Evolutionary conservation across 2,329 filamentous ascomycete species (phyloP).

Genomic region (Phyllosticta citriasiana): DNA sequence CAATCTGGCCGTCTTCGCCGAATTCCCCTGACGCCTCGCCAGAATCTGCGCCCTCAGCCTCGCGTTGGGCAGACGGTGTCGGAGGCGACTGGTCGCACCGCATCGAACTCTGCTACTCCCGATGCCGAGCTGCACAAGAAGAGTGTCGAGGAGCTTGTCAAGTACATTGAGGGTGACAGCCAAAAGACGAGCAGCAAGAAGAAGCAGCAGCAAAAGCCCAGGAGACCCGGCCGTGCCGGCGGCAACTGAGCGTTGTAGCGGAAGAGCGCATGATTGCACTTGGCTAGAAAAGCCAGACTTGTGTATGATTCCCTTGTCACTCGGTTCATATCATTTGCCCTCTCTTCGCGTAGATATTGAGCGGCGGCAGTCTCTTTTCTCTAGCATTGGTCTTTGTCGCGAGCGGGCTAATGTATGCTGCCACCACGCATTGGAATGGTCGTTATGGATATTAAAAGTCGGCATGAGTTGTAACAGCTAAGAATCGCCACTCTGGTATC

Average conservation of each 20-base stretch:
- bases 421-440: constrained; percentile 6
- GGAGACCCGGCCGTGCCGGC: constrained; percentile 8
- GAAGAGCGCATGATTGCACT: neutral
- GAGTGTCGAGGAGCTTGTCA: constrained; percentile 86
- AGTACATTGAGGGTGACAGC: constrained; percentile 72
- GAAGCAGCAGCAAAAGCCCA: constrained; percentile 10
- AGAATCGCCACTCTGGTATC: constrained; percentile 7
- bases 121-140: constrained; percentile 39
- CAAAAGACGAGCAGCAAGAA: constrained; percentile 8
- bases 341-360: neutral
- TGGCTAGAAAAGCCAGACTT: neutral
- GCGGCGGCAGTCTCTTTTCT: neutral
- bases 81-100: constrained; percentile 31
- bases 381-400: neutral
- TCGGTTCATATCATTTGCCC: neutral
- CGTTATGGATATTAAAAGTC: constrained; percentile 5
- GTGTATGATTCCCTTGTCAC: neutral
- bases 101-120: constrained; percentile 22
- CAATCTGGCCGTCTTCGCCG: constrained; percentile 62
- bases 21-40: constrained; percentile 56
- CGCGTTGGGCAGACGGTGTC: constrained; percentile 50
- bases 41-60: constrained; percentile 50
- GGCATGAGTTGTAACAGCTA: constrained; percentile 1
- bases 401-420: neutral
- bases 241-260: constrained; percentile 6